phyloP scores from a whole-genome alignment of 2,329 filamentous ascomycete genomes.

The Clarireedia hainanense region DNA sequence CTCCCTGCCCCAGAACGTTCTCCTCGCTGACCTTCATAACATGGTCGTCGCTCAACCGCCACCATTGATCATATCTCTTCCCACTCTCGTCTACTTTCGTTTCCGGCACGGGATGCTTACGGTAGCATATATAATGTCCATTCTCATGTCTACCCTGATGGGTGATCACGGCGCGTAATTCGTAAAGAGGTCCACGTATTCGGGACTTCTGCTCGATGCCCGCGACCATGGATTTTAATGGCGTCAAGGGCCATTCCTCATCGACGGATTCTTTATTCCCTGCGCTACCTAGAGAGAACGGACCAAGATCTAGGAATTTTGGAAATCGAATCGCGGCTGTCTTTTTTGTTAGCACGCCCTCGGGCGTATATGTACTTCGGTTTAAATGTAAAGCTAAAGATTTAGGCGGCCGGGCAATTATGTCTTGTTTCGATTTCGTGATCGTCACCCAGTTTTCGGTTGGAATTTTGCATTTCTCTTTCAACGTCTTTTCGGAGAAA shows the following conservation, averaged over 20 bases:
- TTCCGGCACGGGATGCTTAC: slow-evolving; percentile 48
- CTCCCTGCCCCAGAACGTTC: slow-evolving; percentile 62
- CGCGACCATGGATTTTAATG: slow-evolving; percentile 66
- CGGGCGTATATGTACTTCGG: slow-evolving; percentile 78
- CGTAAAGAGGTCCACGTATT: slow-evolving; percentile 56
- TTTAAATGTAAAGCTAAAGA: slow-evolving; percentile 85
- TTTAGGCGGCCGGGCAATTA: slow-evolving; percentile 73
- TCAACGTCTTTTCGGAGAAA: slow-evolving; percentile 62
- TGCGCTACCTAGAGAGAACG: slow-evolving; percentile 72
- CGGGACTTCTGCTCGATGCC: slow-evolving; percentile 42
- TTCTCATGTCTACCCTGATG: slow-evolving; percentile 90
- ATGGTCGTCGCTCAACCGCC: slow-evolving; percentile 82
- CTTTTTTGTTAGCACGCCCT: slow-evolving; percentile 77
- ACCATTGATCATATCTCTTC: slow-evolving; percentile 55
- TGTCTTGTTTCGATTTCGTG: slow-evolving; percentile 85
- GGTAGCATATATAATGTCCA: slow-evolving; percentile 90
- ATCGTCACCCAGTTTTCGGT: slow-evolving; percentile 62
- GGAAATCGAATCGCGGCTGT: slow-evolving; percentile 73
- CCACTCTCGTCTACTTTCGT: slow-evolving; percentile 23
- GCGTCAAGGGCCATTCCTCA: slow-evolving; percentile 65
- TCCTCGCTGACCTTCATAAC: slow-evolving; percentile 68
- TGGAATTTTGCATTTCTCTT: slow-evolving; percentile 56
- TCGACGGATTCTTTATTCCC: slow-evolving; percentile 27
- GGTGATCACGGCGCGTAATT: slow-evolving; percentile 75
- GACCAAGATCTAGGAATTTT: slow-evolving; percentile 61